phyloP scores from a whole-genome alignment of 495 filamentous ascomycete species.

The Aeminium ludgeri region DNA sequence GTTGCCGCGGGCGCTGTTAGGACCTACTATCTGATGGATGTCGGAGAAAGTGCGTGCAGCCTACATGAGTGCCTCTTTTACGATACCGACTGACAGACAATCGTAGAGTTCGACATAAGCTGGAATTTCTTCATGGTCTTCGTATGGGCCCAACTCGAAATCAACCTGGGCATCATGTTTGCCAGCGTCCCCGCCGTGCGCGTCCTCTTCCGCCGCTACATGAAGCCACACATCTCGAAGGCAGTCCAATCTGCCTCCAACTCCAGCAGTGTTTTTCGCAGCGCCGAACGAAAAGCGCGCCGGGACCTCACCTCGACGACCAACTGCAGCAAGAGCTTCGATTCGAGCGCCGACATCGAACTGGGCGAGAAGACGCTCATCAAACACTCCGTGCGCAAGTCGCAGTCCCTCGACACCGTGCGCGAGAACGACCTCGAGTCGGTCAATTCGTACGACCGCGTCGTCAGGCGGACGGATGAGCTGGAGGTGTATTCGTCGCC shows the following conservation, averaged over 20 bases:
- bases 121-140: constrained; percentile 6
- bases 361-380: constrained; percentile 4
- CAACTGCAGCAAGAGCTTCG: not conserved
- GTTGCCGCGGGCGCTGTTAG: constrained; percentile 6
- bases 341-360: constrained; percentile 1
- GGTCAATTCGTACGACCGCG: not conserved
- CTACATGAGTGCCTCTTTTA: no score
- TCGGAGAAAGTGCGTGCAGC: not conserved
- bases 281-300: no score
- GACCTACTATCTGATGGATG: constrained; percentile 9
- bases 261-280: no score
- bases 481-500: no score
- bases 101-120: constrained; percentile 3
- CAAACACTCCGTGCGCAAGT: not conserved
- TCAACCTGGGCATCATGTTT: constrained; percentile 21
- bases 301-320: not conserved
- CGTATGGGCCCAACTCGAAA: constrained; percentile 15
- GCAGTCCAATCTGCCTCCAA: not conserved
- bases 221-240: constrained; percentile 4
- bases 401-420: constrained; percentile 1
- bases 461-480: no score
- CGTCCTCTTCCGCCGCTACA: constrained; percentile 20
- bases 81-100: no score
- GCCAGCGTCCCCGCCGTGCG: constrained; percentile 21
- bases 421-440: constrained; percentile 2